Evolutionary conservation across 1,284 basidiomycete species (phyloP).

Genomic region (Athelia sp.): DNA sequence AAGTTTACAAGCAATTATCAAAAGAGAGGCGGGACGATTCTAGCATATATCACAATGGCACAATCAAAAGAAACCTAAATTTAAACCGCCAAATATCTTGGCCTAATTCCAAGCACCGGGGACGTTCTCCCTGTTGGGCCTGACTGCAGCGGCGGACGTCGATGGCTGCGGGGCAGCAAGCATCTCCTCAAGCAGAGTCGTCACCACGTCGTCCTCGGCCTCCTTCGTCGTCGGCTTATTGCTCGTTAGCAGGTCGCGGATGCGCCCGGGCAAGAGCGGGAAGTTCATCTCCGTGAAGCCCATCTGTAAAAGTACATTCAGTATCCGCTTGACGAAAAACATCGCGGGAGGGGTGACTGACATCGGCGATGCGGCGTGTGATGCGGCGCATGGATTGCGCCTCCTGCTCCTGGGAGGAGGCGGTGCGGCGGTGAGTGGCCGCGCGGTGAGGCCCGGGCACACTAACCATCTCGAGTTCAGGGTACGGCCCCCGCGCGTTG

Average conservation of each 20-base stretch:
- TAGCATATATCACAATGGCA: too few relatives aligned
- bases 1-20: too few relatives aligned
- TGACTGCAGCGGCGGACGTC: slow-evolving; percentile 23
- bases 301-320: slow-evolving; percentile 44
- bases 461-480: slow-evolving; percentile 55
- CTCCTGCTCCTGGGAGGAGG: slow-evolving; percentile 19
- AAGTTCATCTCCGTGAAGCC: slow-evolving; percentile 57
- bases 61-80: too few relatives aligned
- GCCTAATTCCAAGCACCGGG: slow-evolving; percentile 36
- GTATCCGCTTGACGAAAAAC: slow-evolving; percentile 8
- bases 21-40: too few relatives aligned
- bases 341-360: too few relatives aligned
- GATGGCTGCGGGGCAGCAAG: slow-evolving; percentile 36
- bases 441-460: slow-evolving; percentile 40
- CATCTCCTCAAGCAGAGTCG: slow-evolving; percentile 57
- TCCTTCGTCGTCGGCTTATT: slow-evolving; percentile 40
- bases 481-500: slow-evolving; percentile 53
- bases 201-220: slow-evolving; percentile 58
- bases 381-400: slow-evolving; percentile 39
- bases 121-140: slow-evolving; percentile 15
- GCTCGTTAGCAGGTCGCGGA: slow-evolving; percentile 45
- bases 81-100: too few relatives aligned
- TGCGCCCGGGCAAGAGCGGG: slow-evolving; percentile 46
- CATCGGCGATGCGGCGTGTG: slow-evolving; percentile 46
- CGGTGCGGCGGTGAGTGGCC: slow-evolving; percentile 21